Percentiles rank a stretch among this genome's conserved stretches.
Evolutionary conservation across 2,329 filamentous ascomycete genomes (phyloP).

Genomic region (Fusarium graminum): DNA sequence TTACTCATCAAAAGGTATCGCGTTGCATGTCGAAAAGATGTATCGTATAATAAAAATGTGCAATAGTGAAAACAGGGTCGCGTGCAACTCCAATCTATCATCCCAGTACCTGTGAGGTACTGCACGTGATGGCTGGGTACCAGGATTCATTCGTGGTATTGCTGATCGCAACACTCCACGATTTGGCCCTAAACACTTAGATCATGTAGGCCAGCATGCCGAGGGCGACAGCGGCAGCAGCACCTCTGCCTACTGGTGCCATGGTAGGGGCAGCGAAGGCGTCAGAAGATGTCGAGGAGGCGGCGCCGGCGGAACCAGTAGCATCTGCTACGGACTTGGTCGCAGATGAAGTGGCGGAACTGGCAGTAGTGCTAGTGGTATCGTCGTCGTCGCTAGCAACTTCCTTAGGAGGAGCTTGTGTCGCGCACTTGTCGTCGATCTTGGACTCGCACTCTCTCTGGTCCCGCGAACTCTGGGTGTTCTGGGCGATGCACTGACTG

Average conservation of each 20-base stretch:
- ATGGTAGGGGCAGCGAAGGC: slow-evolving; percentile 58
- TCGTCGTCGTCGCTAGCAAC: slow-evolving; percentile 42
- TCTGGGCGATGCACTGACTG: slow-evolving; percentile 60
- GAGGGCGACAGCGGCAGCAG: slow-evolving; percentile 62
- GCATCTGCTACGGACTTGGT: slow-evolving; percentile 33
- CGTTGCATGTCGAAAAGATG: slow-evolving; percentile 49
- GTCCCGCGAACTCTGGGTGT: slow-evolving; percentile 57
- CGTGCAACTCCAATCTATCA: slow-evolving; percentile 22
- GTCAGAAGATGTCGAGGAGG: slow-evolving; percentile 53
- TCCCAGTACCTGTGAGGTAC: slow-evolving; percentile 14
- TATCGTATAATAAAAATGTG: slow-evolving; percentile 52
- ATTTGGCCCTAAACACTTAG: slow-evolving; percentile 51
- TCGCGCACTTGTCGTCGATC: slow-evolving; percentile 63
- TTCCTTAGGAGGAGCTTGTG: slow-evolving; percentile 53
- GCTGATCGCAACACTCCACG: slow-evolving; percentile 31
- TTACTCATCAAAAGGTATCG: slow-evolving; percentile 49
- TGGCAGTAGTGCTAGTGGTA: slow-evolving; percentile 48
- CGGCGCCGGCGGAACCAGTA: slow-evolving; percentile 43
- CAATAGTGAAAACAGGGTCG: slow-evolving; percentile 48
- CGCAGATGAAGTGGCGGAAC: slow-evolving; percentile 41
- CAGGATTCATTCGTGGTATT: slow-evolving; percentile 40
- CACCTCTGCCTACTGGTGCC: slow-evolving; percentile 60
- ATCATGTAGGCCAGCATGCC: slow-evolving; percentile 67
- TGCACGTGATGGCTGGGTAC: slow-evolving; percentile 33
- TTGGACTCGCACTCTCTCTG: slow-evolving; percentile 64